Percentiles rank a stretch among this genome's conserved stretches.
Conservation (phyloP, 2,329 filamentous ascomycete species). For the Phaeoacremonium minimum region DNA sequence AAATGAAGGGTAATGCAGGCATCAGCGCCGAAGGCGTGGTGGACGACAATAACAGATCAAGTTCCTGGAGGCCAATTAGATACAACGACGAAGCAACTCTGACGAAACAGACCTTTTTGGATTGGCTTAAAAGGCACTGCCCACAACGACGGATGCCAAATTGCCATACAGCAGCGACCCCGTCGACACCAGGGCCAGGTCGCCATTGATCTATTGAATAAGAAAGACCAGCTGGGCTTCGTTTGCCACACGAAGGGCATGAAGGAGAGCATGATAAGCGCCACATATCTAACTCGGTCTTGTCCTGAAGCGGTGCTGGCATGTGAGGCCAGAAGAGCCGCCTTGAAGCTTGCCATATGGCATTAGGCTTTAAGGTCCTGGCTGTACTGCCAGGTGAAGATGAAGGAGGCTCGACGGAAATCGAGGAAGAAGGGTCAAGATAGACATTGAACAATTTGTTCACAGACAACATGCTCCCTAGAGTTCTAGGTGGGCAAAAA, state of each 20-base stretch:
- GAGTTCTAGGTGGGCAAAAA: conserved; percentile 57
- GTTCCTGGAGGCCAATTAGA: conserved; percentile 49
- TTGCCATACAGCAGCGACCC: conserved; percentile 64
- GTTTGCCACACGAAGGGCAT: conserved; percentile 66
- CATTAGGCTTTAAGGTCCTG: conserved; percentile 48
- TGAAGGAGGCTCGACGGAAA: conserved; percentile 15
- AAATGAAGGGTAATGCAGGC: conserved; percentile 65
- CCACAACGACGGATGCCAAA: conserved; percentile 66
- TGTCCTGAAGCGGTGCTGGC: conserved; percentile 61
- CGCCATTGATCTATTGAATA: conserved; percentile 42
- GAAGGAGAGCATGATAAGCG: conserved; percentile 55
- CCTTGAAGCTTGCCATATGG: conserved; percentile 68
- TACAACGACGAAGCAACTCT: conserved; percentile 9
- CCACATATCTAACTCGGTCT: conserved; percentile 74
- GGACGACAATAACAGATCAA: conserved; percentile 62
- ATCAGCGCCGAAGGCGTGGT: conserved; percentile 57
- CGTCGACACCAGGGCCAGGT: conserved; percentile 56
- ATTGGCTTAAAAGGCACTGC: conserved; percentile 54
- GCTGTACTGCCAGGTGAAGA: conserved; percentile 29
- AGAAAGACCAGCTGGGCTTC: conserved; percentile 15
- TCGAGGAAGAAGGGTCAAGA: conserved; percentile 43
- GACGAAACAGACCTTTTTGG: conserved; percentile 56
- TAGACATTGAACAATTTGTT: conserved; percentile 62
- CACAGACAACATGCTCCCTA: conserved; percentile 63
- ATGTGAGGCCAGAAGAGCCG: conserved; percentile 61